These are phyloP conservation scores for Metschnikowia matae DNA, from an alignment of 805 yeast species.

Conservation along the genomic window DNA sequence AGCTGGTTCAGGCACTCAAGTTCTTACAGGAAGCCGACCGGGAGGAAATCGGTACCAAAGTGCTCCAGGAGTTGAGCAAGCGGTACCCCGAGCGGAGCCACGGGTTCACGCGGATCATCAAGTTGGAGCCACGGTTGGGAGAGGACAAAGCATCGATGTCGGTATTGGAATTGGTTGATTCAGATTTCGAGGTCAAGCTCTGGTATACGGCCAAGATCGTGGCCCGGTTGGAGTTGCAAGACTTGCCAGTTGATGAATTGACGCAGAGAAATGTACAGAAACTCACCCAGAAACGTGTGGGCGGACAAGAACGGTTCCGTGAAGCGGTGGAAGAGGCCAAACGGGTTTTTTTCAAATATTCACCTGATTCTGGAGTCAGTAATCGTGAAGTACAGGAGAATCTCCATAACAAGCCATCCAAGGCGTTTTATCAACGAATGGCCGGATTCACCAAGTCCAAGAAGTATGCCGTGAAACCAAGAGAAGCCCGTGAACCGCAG, in stretches of 20 bases:
- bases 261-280: constrained; percentile 57
- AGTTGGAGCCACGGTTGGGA: constrained; percentile 79
- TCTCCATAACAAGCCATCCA: constrained; percentile 32
- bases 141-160: constrained; percentile 87
- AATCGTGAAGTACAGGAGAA: constrained; percentile 23
- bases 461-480: constrained; percentile 30
- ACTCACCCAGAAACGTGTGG: constrained; percentile 41
- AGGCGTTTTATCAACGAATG: constrained; percentile 22
- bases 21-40: constrained; percentile 28
- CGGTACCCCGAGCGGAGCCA: constrained; percentile 62
- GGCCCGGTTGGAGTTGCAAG: constrained; percentile 72
- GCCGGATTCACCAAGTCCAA: constrained; percentile 26
- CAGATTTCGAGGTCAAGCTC: constrained; percentile 58
- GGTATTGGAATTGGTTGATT: constrained; percentile 79
- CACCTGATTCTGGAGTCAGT: constrained; percentile 27
- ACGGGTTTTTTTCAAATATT: constrained; percentile 31
- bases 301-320: constrained; percentile 52
- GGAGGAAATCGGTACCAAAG: constrained; percentile 42
- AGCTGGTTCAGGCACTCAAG: constrained; percentile 18
- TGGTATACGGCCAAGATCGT: constrained; percentile 79
- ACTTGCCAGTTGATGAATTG: constrained; percentile 42
- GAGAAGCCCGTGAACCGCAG: constrained; percentile 18
- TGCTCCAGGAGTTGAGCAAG: constrained; percentile 59
- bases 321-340: constrained; percentile 55
- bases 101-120: constrained; percentile 83